These are phyloP conservation scores for Pleurotus platypus DNA, from an alignment of 768 basidiomycete genomes.

Conservation along the genomic window DNA sequence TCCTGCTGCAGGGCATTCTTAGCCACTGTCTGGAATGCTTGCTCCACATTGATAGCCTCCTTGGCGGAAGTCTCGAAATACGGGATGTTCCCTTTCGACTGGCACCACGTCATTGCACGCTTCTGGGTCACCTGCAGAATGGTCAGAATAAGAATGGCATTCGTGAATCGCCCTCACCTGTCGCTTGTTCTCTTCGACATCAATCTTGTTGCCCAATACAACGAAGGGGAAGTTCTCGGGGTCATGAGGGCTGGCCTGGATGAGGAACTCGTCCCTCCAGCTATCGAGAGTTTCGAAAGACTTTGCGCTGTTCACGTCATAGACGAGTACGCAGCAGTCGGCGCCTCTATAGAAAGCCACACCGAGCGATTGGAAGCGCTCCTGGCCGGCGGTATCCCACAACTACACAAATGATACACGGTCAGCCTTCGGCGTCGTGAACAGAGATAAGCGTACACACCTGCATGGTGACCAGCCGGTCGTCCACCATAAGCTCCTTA, in stretches of 20 bases:
- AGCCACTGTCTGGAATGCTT: slow-evolving; percentile 99
- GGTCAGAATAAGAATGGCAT: slow-evolving; percentile 8
- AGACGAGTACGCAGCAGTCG: slow-evolving; percentile 98
- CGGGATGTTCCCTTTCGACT: slow-evolving; percentile 98
- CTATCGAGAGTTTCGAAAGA: slow-evolving; percentile 98
- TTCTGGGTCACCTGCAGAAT: slow-evolving; percentile 88
- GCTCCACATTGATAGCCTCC: slow-evolving; percentile 99
- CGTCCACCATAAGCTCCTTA: slow-evolving; percentile 98
- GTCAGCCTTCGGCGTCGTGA: slow-evolving; percentile 3
- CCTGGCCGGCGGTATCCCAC: slow-evolving; percentile 99
- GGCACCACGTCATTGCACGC: slow-evolving; percentile 99
- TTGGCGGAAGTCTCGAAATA: slow-evolving; percentile 99
- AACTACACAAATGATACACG: slow-evolving; percentile 44
- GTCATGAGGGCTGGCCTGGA: slow-evolving; percentile 97
- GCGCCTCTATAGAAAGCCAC: slow-evolving; percentile 99
- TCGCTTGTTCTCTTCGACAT: slow-evolving; percentile 97
- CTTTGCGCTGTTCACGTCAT: slow-evolving; percentile 98
- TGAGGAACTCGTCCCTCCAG: slow-evolving; percentile 99
- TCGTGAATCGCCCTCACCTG: slow-evolving; percentile 54
- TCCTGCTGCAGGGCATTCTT: slow-evolving; percentile 99
- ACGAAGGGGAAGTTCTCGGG: slow-evolving; percentile 99
- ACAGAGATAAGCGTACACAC: slow-evolving; percentile 32
- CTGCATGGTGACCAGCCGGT: slow-evolving; percentile 98
- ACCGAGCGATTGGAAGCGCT: slow-evolving; percentile 98
- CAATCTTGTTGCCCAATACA: slow-evolving; percentile 99